Percentiles rank a stretch among this genome's conserved stretches.
Evolutionary conservation across 2,329 filamentous ascomycete genomes (phyloP).

Genomic region (Cercospora brassicicola): DNA sequence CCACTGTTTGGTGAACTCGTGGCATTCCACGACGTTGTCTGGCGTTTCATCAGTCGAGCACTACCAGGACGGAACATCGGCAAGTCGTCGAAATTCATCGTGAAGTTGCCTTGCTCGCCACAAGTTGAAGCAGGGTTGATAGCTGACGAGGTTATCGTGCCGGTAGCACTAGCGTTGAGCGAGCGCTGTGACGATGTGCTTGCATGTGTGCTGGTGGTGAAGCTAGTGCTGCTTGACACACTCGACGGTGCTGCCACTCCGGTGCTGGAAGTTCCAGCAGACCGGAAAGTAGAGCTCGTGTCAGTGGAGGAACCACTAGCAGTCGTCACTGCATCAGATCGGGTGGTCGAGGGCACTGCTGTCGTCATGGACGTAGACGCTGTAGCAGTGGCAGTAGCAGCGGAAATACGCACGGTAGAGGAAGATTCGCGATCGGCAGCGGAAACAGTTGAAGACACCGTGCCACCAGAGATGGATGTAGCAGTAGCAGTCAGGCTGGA

Average conservation of each 20-base stretch:
- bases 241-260: background rate
- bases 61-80: slow-evolving; percentile 38
- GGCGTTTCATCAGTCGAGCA: slow-evolving; percentile 22
- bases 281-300: background rate
- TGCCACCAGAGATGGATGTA: background rate
- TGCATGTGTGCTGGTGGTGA: background rate
- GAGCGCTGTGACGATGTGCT: slow-evolving; percentile 2
- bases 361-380: background rate
- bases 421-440: background rate
- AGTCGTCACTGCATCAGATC: background rate
- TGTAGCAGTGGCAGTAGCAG: background rate
- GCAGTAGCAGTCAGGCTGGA: background rate
- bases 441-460: background rate
- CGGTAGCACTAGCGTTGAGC: slow-evolving; percentile 20
- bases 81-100: slow-evolving; percentile 40
- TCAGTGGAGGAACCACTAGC: background rate
- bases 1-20: slow-evolving; percentile 25
- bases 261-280: background rate
- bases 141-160: slow-evolving; percentile 26
- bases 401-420: background rate
- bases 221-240: background rate
- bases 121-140: slow-evolving; percentile 35
- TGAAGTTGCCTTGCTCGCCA: slow-evolving; percentile 50
- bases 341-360: background rate
- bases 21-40: slow-evolving; percentile 8